phyloP scores from a whole-genome alignment of 345 rosid genomes.

The Crucihimalaya himalaica region DNA sequence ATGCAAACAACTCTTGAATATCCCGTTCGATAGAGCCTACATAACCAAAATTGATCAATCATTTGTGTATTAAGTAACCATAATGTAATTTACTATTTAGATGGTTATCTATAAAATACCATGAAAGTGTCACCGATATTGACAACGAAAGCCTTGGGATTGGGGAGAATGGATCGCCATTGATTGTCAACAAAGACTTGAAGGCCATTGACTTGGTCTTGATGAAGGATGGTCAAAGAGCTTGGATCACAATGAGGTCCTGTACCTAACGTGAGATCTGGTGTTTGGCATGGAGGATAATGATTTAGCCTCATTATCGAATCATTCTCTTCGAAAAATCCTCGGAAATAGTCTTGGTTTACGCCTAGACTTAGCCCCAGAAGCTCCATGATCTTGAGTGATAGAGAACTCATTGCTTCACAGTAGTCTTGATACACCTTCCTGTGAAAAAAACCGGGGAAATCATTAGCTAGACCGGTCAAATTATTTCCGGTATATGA shows the following conservation, averaged over 20 bases:
- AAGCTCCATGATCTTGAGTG: conserved; percentile 90
- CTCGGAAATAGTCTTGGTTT: conserved; percentile 55
- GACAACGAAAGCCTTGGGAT: conserved; percentile 79
- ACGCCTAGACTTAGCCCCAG: conserved; percentile 78
- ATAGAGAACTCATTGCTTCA: conserved; percentile 81
- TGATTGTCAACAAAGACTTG: conserved; percentile 85
- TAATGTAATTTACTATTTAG: not conserved
- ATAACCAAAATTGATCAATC: not conserved
- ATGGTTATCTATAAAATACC: conserved; percentile 49
- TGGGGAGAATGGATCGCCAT: conserved; percentile 80
- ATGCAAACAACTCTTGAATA: conserved; percentile 65
- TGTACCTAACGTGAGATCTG: conserved; percentile 90
- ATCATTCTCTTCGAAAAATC: conserved; percentile 76
- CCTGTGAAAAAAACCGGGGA: conserved; percentile 42
- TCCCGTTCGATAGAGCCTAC: conserved; percentile 45
- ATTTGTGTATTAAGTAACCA: conserved; percentile 7
- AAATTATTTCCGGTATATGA: conserved; percentile 1
- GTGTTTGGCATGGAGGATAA: conserved; percentile 95
- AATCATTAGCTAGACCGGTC: not conserved
- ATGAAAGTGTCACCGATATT: conserved; percentile 98
- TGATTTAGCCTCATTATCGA: conserved; percentile 97
- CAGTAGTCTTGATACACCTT: conserved; percentile 78
- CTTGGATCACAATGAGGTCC: conserved; percentile 99
- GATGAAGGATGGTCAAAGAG: conserved; percentile 96
- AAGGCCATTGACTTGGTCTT: conserved; percentile 91